Evolutionary conservation across 2,329 filamentous ascomycete genomes (phyloP), one percentile per base, ranked within the genome.

Genomic region (Colletotrichum sp.): DNA sequence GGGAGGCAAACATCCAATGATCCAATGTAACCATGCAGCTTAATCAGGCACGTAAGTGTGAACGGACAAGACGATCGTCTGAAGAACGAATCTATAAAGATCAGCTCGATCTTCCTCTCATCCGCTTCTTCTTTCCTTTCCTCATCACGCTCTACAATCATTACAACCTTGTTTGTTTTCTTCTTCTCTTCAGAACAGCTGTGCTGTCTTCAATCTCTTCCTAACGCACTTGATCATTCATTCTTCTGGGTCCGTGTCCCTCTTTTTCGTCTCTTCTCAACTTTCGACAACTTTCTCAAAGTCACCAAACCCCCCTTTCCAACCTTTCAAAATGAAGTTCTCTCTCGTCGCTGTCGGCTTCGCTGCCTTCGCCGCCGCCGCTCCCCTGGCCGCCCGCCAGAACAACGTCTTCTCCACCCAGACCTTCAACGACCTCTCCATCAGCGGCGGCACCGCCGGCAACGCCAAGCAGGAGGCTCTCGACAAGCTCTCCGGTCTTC

Each of bases 391-490:
- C 69, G 76, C 78, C 48, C 81, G 80, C 15, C 79, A 77, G 68
- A 59, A 27, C 64, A 72, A 78, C 16, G 83, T 85, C 34, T 82
- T 86, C 60, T 82, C 79, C 19, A 79, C 81, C 27, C 74, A 83
- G 16, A 81, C 82, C 65, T 90, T 88, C 80, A 80, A 88, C 74
- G 81, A 85, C 44, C 85, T 90, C 77, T 88, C 87, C 30, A 89
- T 90, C 78, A 87, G 86, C 6, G 83, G 83, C 19, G 87, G 88
- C 44, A 82, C 82, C 6, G 87, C 88, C 19, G 88, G 88, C 48
- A 85, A 84, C 72, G 88, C 86, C 25, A 76, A 87, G 71, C 78
- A 85, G 22, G 84, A 89, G 76, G 88, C 87, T 6, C 78, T 84
- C 4, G 83, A 85, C 5, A 84, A 86, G 55, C 82, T 87, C 74